Percentiles rank a stretch among this genome's conserved stretches.
Evolutionary conservation across 768 basidiomycete species (phyloP).

Genomic region (Lentinula raphanica): DNA sequence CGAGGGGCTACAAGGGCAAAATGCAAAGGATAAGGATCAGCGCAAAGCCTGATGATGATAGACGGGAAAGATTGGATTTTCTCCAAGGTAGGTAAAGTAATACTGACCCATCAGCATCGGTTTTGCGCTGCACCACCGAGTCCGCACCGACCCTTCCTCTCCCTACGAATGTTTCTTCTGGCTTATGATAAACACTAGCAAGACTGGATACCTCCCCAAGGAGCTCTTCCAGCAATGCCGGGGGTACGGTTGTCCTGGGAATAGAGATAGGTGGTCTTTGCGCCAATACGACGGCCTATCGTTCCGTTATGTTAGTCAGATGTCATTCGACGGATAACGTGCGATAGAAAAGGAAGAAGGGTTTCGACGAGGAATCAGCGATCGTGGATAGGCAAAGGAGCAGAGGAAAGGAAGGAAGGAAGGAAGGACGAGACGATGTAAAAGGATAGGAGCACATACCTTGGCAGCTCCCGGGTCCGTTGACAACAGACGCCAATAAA

Average conservation of each 20-base stretch:
- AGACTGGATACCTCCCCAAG: slow-evolving; percentile 84
- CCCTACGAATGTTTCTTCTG: slow-evolving; percentile 92
- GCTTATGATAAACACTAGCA: slow-evolving; percentile 97
- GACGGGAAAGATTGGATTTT: too few relatives aligned
- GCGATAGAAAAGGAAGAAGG: neutral
- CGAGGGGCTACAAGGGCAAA: slow-evolving; percentile 43
- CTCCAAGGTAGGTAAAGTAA: too few relatives aligned
- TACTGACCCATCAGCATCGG: slow-evolving; percentile 60
- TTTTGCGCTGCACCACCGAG: slow-evolving; percentile 59
- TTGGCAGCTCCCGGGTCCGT: slow-evolving; percentile 96
- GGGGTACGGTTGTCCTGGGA: slow-evolving; percentile 84
- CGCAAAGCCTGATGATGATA: too few relatives aligned
- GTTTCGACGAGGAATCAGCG: too few relatives aligned
- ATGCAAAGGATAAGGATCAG: too few relatives aligned
- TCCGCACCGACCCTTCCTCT: slow-evolving; percentile 85
- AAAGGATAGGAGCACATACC: slow-evolving; percentile 33
- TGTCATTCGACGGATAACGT: too few relatives aligned
- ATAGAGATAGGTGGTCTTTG: slow-evolving; percentile 91
- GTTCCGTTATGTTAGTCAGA: neutral
- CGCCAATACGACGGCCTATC: slow-evolving; percentile 76
- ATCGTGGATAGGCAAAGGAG: too few relatives aligned
- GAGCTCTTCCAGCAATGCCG: slow-evolving; percentile 86
- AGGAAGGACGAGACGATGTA: neutral
- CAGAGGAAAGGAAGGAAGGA: neutral
- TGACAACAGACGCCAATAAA: slow-evolving; percentile 93